Conservation (phyloP, 768 basidiomycete genomes). For the Mycena vulgaris region DNA sequence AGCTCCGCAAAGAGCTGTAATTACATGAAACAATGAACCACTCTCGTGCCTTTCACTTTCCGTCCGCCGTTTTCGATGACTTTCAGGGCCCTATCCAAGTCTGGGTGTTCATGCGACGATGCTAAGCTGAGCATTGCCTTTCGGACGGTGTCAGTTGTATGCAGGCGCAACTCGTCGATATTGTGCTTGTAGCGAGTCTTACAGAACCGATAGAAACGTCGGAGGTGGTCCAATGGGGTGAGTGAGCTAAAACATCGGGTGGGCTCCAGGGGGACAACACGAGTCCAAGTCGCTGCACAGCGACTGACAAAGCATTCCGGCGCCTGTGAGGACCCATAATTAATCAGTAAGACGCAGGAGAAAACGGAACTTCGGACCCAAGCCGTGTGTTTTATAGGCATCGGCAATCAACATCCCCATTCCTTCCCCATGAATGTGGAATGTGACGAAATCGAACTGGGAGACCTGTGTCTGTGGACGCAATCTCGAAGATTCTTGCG, state of each 20-base stretch:
- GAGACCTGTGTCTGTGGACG: conserved; percentile 37
- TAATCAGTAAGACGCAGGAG: not conserved
- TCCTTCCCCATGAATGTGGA: conserved; percentile 44
- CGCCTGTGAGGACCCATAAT: conserved; percentile 13
- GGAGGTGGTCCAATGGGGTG: conserved; percentile 46
- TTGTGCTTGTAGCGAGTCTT: conserved; percentile 42
- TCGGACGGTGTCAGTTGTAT: conserved; percentile 15
- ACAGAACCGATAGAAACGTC: conserved; percentile 41
- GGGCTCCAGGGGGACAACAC: conserved; percentile 27
- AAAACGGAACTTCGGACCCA: conserved; percentile 25
- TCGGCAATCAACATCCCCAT: conserved; percentile 43
- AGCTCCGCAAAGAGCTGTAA: too few relatives aligned
- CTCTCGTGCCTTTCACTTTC: too few relatives aligned
- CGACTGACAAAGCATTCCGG: conserved; percentile 32
- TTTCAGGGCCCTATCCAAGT: conserved; percentile 34
- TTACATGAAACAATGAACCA: too few relatives aligned
- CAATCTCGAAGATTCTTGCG: conserved; percentile 40
- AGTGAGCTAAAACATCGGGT: conserved; percentile 32
- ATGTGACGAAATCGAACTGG: conserved; percentile 40
- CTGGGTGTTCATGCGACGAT: conserved; percentile 36
- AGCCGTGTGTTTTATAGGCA: conserved; percentile 44
- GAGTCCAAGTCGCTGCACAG: conserved; percentile 8
- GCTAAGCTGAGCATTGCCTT: conserved; percentile 45
- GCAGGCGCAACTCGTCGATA: conserved; percentile 27
- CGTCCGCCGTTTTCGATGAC: conserved; percentile 41